Base-by-base conservation (phyloP, 2,329 filamentous ascomycete species). In the Fusarium secorum region DNA sequence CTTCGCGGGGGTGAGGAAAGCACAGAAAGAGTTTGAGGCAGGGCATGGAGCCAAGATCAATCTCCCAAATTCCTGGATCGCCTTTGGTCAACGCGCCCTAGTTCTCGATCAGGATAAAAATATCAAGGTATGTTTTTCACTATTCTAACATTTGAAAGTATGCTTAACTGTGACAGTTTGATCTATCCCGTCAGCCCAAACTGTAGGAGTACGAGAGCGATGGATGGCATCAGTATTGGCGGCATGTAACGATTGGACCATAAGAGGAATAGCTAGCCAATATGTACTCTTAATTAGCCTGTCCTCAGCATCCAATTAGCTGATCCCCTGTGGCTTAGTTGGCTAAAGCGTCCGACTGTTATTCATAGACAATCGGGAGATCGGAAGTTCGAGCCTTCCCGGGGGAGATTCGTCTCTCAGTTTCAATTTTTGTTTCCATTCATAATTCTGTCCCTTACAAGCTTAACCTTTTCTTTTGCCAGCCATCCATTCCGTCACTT, bases 381-480 rank as follows among this genome's bases (percentile, higher is more conserved):
- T 76, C 74, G 72, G 71, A 74, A 76, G 74, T 76, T 76, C 74
- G 74, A 76, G 66, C 74, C 74, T 76, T 76, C 68, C 74, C 74
- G 74, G 74, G 74, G 74, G 74, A 76, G 68, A 52, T 18, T 48
- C 7, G 15, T 20, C 26, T 46, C 20, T 68, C 7, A 20, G 2
- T 7, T 7, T 9, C 4, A 15, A 0, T 20, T 30, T 54, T 32
- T 32, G 8, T 6, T 13, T 11, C 3, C n/a, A n/a, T 30, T 8
- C 1, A 5, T 15, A 22, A 13, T 28, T 13, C 11, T 4, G 11
- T 20, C 2, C 3, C 3, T n/a, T 2, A 8, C 11, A 8, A 4
- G 1, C 5, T 17, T 48, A 3, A 6, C 7, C 7, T 17, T 15
- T 36, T 36, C 18, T 4, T 28, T 52, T 38, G 14, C 18, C 2